A percentile compares a stretch with the other conserved stretches of the same genome.
Conservation (phyloP, 2,329 filamentous ascomycete genomes). For the Cryoendolithus antarcticus region DNA sequence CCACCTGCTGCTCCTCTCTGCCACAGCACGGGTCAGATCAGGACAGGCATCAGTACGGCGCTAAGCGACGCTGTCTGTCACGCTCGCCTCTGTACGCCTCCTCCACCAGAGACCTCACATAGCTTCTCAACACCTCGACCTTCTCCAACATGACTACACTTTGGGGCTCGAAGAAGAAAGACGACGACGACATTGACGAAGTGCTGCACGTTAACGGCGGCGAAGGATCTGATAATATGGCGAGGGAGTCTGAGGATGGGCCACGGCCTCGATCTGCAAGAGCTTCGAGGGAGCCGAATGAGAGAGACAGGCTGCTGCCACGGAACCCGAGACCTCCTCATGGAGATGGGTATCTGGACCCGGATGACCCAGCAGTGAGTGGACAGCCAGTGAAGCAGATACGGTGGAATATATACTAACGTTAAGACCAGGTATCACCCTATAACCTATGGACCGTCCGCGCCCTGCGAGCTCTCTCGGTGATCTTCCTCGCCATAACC, state of each 20-base stretch:
- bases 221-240: slow-evolving; percentile 11
- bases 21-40: too few relatives aligned
- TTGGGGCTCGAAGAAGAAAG: slow-evolving; percentile 42
- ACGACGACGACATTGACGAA: slow-evolving; percentile 4
- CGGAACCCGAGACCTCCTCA: slow-evolving; percentile 38
- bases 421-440: slow-evolving; percentile 49
- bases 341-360: slow-evolving; percentile 56
- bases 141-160: slow-evolving; percentile 36
- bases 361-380: slow-evolving; percentile 65
- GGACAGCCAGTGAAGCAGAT: not conserved
- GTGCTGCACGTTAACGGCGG: slow-evolving; percentile 16
- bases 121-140: too few relatives aligned
- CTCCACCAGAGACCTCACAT: too few relatives aligned
- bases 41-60: too few relatives aligned
- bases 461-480: slow-evolving; percentile 62
- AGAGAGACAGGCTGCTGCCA: slow-evolving; percentile 56
- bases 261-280: slow-evolving; percentile 4
- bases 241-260: slow-evolving; percentile 10
- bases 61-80: too few relatives aligned
- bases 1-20: too few relatives aligned
- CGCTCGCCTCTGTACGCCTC: too few relatives aligned
- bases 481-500: slow-evolving; percentile 61
- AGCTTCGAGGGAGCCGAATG: slow-evolving; percentile 37
- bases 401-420: slow-evolving; percentile 7
- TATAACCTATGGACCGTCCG: slow-evolving; percentile 93